Conservation (phyloP, 2,329 filamentous ascomycete species). For the Penicillium sp. region DNA sequence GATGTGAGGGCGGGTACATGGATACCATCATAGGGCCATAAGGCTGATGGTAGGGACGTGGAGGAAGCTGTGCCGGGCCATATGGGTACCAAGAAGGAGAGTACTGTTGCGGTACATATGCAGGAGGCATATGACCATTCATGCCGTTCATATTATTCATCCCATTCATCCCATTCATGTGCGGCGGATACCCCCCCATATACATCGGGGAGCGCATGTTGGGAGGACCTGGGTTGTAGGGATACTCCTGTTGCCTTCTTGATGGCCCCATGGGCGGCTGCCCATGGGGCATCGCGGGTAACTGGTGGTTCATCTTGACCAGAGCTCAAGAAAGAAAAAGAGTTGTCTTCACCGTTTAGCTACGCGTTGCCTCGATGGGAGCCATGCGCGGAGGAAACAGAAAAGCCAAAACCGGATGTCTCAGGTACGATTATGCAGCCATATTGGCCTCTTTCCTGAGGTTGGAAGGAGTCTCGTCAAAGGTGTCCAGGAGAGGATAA, state of each 20-base stretch:
- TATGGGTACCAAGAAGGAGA: conserved; percentile 46
- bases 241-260: conserved; percentile 48
- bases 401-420: conserved; percentile 17
- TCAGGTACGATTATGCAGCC: conserved; percentile 35
- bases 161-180: conserved; percentile 50
- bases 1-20: conserved; percentile 45
- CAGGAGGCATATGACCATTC: conserved; percentile 47
- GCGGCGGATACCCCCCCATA: conserved; percentile 58
- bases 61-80: conserved; percentile 42
- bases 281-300: conserved; percentile 48
- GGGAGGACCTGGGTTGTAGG: conserved; percentile 46
- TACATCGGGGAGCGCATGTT: conserved; percentile 62
- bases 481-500: neutral
- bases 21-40: conserved; percentile 47
- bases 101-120: conserved; percentile 47
- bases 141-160: conserved; percentile 3
- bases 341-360: conserved; percentile 38
- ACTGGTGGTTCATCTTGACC: conserved; percentile 49
- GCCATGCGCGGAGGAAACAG: conserved; percentile 38
- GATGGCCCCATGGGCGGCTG: conserved; percentile 53
- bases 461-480: conserved; percentile 4
- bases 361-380: conserved; percentile 43
- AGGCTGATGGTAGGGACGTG: conserved; percentile 41
- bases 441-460: conserved; percentile 30
- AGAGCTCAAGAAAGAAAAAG: conserved; percentile 24